These are phyloP conservation scores for Suillus plorans DNA, from an alignment of 768 basidiomycete species.

Conservation along the genomic window DNA sequence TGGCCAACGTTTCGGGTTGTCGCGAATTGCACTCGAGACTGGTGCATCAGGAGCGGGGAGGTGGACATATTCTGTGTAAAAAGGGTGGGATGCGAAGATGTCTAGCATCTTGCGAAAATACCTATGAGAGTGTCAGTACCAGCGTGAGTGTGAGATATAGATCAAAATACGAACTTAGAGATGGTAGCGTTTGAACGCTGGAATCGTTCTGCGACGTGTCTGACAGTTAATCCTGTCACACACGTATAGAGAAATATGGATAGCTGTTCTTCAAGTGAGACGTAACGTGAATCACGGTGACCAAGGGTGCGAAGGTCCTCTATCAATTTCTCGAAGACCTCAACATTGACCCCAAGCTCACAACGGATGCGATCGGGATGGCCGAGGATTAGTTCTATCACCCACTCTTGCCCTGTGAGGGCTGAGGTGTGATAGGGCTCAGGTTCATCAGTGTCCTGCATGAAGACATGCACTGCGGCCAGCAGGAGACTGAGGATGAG, in stretches of 20 bases:
- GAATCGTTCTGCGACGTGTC: too few species aligned
- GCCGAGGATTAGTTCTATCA: conserved; percentile 5
- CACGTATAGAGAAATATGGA: not conserved
- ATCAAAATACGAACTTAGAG: too few species aligned
- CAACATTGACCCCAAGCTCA: conserved; percentile 1
- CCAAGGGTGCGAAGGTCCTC: not conserved
- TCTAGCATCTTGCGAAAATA: too few species aligned
- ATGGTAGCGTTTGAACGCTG: too few species aligned
- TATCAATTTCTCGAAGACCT: not conserved
- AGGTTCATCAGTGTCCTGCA: not conserved
- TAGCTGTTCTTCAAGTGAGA: not conserved
- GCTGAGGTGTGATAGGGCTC: conserved; percentile 23
- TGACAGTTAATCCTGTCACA: not conserved
- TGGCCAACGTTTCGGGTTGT: too few species aligned
- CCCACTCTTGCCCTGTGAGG: conserved; percentile 22
- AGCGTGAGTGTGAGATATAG: too few species aligned
- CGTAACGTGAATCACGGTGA: not conserved
- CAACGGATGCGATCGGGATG: not conserved
- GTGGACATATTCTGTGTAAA: too few species aligned
- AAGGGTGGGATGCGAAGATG: too few species aligned
- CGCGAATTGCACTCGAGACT: too few species aligned
- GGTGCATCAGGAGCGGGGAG: too few species aligned
- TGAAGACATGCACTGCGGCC: not conserved
- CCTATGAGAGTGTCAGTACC: too few species aligned
- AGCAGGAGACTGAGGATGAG: not conserved